Evolutionary conservation across 2,329 filamentous ascomycete genomes (phyloP).

Genomic region (Acrocalymma vagum): DNA sequence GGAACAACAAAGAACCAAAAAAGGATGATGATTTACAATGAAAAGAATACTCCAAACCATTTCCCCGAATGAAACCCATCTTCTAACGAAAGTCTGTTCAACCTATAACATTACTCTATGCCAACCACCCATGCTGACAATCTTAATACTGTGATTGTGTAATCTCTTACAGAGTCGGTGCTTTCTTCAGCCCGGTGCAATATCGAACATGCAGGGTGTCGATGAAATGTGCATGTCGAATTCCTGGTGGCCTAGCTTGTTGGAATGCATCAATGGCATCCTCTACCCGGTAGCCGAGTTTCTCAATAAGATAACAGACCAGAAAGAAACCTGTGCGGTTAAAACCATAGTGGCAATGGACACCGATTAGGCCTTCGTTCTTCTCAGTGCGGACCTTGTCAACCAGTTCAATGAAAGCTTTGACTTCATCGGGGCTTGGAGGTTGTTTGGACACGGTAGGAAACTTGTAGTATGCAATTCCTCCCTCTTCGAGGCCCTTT

Average conservation of each 20-base stretch:
- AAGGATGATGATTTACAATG: conserved; percentile 8
- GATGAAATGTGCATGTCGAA: conserved; percentile 88
- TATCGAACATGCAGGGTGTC: conserved; percentile 86
- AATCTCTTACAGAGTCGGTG: conserved; percentile 34
- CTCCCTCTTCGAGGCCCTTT: conserved; percentile 52
- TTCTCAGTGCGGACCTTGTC: conserved; percentile 52
- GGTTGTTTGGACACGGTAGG: conserved; percentile 93
- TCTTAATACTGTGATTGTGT: background rate
- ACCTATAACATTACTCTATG: background rate
- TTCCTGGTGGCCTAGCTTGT: conserved; percentile 77
- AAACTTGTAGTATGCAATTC: conserved; percentile 74
- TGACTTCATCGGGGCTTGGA: conserved; percentile 69
- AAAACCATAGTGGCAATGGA: conserved; percentile 96
- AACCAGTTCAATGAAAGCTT: conserved; percentile 66
- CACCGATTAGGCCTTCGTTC: conserved; percentile 67
- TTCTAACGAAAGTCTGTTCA: background rate
- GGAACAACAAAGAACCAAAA: conserved; percentile 1
- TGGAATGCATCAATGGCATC: conserved; percentile 84
- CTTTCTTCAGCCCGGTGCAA: conserved; percentile 56
- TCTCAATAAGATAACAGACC: conserved; percentile 88
- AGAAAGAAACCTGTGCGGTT: conserved; percentile 94
- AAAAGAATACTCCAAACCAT: conserved; percentile 9
- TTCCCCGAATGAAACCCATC: background rate
- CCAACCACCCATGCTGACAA: background rate
- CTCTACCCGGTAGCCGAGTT: conserved; percentile 73